These are phyloP conservation scores for Polyporus arcularius DNA, from an alignment of 768 basidiomycete species.

Conservation along the genomic window DNA sequence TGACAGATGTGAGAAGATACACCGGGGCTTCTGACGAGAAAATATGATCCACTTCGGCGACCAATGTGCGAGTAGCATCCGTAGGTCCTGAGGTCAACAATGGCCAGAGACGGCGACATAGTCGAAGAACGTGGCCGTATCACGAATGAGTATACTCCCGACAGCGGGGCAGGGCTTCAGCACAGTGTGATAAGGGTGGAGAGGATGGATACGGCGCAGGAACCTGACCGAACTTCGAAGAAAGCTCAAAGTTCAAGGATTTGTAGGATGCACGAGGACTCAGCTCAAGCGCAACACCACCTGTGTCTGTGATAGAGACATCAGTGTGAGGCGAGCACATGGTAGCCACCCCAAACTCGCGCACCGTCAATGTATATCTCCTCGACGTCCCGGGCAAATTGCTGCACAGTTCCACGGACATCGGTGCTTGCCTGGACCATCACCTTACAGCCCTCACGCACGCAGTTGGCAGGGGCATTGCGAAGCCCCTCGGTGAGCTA, in stretches of 20 bases:
- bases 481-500: not conserved
- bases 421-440: conserved; percentile 29
- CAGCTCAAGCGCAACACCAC: not conserved
- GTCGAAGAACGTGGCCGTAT: not conserved
- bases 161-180: not conserved
- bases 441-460: not conserved
- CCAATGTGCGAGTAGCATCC: not conserved
- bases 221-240: not conserved
- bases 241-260: not conserved
- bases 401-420: conserved; percentile 28
- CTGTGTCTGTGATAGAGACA: not conserved
- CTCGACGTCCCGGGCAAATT: conserved; percentile 26
- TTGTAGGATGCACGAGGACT: not conserved
- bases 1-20: not conserved
- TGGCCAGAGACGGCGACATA: not conserved
- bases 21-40: not conserved
- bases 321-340: too few relatives aligned
- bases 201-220: not conserved
- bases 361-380: conserved; percentile 24
- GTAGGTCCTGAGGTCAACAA: not conserved
- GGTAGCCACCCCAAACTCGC: not conserved
- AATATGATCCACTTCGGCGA: not conserved
- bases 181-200: not conserved
- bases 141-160: not conserved
- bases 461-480: conserved; percentile 5